Conservation (phyloP, 306 rosid genomes). For the Alnus glutinosa region DNA sequence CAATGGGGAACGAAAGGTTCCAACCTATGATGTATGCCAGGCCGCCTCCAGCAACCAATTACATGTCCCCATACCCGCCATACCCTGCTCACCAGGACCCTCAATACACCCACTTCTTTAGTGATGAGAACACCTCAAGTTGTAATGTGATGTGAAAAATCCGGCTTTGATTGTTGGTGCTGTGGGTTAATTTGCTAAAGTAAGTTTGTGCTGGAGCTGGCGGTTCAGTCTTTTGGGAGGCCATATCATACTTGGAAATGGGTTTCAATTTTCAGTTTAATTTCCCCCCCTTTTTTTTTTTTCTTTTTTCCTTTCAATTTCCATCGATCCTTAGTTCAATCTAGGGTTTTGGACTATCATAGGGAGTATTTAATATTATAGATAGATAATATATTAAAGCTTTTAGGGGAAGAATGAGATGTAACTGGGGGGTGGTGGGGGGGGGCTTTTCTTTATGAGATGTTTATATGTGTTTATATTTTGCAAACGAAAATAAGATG, state of each 20-base stretch:
- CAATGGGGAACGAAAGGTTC: conserved; percentile 65
- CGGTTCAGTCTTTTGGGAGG: conserved; percentile 33
- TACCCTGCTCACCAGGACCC: conserved; percentile 45
- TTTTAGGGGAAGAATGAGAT: conserved; percentile 38
- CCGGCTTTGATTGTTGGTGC: neutral
- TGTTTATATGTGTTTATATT: conserved; percentile 64
- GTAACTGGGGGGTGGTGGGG: conserved; percentile 26
- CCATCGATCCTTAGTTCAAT: conserved; percentile 35
- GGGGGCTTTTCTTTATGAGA: conserved; percentile 19
- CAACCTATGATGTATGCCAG: conserved; percentile 78
- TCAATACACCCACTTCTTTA: conserved; percentile 48
- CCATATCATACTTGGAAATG: conserved; percentile 55
- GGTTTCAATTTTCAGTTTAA: conserved; percentile 28
- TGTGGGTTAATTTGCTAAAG: conserved; percentile 12
- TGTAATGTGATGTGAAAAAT: conserved; percentile 69
- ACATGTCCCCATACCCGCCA: conserved; percentile 40
- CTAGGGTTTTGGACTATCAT: conserved; percentile 37
- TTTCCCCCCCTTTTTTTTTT: conserved; percentile 7
- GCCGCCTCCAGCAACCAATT: conserved; percentile 46
- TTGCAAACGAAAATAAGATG: conserved; percentile 49
- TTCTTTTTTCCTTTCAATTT: neutral
- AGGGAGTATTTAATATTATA: conserved; percentile 32
- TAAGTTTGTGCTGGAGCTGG: neutral
- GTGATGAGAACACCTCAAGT: conserved; percentile 74
- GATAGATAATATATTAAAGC: conserved; percentile 41